Percentiles rank a stretch among this genome's conserved stretches.
These are phyloP conservation scores for Trypanosoma platydactyli DNA, from an alignment of 208 protist species.

Conservation along the genomic window DNA sequence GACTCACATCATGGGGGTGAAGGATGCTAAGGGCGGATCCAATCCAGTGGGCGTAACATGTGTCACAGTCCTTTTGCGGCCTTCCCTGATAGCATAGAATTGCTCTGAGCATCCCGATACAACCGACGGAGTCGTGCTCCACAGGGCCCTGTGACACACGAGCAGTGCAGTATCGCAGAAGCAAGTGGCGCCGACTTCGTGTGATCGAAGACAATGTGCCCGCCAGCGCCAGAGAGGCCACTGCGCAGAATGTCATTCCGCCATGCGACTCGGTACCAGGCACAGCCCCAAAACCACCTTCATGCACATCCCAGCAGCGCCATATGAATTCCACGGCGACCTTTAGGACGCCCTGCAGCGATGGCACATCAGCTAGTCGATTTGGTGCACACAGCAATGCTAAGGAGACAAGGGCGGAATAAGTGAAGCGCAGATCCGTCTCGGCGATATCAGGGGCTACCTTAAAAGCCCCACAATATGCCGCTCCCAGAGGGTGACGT, in stretches of 20 bases:
- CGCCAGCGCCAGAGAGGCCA: constrained; percentile 50
- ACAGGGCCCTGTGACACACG: constrained; percentile 8
- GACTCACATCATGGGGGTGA: not conserved
- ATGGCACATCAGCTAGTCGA: constrained; percentile 1
- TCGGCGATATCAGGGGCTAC: constrained; percentile 15
- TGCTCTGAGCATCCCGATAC: not conserved
- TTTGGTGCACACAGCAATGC: constrained; percentile 16
- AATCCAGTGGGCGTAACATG: constrained; percentile 52
- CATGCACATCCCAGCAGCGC: constrained; percentile 41
- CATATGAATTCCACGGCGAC: constrained; percentile 31
- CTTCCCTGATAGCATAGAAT: constrained; percentile 35
- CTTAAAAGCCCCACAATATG: constrained; percentile 21
- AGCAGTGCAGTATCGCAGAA: constrained; percentile 20
- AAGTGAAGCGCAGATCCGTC: constrained; percentile 29
- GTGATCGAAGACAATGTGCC: constrained; percentile 19
- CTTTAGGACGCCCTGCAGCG: not conserved
- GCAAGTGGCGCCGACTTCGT: constrained; percentile 13
- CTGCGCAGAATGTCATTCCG: constrained; percentile 85
- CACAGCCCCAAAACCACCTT: constrained; percentile 57
- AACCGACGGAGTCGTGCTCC: not conserved
- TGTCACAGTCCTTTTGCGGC: constrained; percentile 39
- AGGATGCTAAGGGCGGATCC: constrained; percentile 28
- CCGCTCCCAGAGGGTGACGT: not conserved
- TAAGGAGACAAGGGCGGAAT: constrained; percentile 27
- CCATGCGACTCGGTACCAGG: constrained; percentile 42